phyloP scores from a whole-genome alignment of 2,329 filamentous ascomycete species.

The Pyricularia grisea region DNA sequence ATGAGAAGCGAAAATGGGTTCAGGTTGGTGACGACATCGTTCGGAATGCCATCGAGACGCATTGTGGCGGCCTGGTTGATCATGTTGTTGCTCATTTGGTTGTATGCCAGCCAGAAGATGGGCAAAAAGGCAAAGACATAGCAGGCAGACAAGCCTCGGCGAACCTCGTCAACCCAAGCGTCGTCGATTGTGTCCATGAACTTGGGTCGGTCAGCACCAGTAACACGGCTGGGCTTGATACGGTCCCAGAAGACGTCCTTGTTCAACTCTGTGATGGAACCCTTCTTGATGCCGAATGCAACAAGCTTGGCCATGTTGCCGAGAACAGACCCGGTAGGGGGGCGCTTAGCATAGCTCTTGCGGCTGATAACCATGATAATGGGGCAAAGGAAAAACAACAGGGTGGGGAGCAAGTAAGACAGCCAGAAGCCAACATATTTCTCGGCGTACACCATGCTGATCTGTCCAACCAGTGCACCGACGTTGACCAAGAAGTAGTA shows the following conservation, averaged over 20 bases:
- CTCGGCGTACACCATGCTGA: conserved; percentile 63
- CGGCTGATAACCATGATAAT: conserved; percentile 50
- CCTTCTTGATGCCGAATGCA: conserved; percentile 55
- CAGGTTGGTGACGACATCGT: conserved; percentile 67
- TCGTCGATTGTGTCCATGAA: conserved; percentile 50
- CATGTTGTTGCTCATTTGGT: conserved; percentile 43
- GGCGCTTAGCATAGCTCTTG: conserved; percentile 45
- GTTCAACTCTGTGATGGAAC: conserved; percentile 30
- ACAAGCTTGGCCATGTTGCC: conserved; percentile 53
- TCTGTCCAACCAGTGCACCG: conserved; percentile 54
- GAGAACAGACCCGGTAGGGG: conserved; percentile 59
- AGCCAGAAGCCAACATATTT: conserved; percentile 70
- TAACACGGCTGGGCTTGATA: conserved; percentile 55
- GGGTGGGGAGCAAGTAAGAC: conserved; percentile 59
- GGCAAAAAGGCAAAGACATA: conserved; percentile 63
- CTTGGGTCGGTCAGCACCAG: conserved; percentile 41
- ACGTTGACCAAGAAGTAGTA: conserved; percentile 59
- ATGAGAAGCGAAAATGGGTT: conserved; percentile 67
- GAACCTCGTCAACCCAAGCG: conserved; percentile 34
- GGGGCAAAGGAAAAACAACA: conserved; percentile 55
- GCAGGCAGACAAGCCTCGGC: conserved; percentile 58
- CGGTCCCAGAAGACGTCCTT: conserved; percentile 34
- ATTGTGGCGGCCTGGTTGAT: conserved; percentile 56
- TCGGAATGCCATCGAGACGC: conserved; percentile 61
- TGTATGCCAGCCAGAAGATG: conserved; percentile 41